Evolutionary conservation across 2,329 filamentous ascomycete species (phyloP).

Genomic region (Fusarium sp.): DNA sequence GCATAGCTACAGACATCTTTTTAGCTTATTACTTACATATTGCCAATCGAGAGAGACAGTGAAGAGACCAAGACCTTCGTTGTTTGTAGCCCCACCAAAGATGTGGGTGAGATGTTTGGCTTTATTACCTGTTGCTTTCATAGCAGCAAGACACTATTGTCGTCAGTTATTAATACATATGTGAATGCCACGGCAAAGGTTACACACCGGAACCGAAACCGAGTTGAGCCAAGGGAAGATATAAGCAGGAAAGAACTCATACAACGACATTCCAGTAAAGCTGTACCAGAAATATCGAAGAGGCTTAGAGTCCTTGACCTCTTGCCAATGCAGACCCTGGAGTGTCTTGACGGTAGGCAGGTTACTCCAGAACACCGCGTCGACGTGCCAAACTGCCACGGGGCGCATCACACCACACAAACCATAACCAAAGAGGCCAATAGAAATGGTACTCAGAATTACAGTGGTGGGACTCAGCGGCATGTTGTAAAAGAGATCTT

Average conservation of each 20-base stretch:
- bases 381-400: conserved; percentile 65
- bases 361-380: conserved; percentile 67
- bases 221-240: conserved; percentile 67
- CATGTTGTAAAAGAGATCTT: conserved; percentile 64
- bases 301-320: conserved; percentile 61
- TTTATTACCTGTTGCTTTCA: conserved; percentile 60
- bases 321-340: conserved; percentile 65
- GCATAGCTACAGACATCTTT: accelerated
- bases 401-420: conserved; percentile 64
- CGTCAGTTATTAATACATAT: not conserved
- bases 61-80: conserved; percentile 64
- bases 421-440: conserved; percentile 66
- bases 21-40: conserved; percentile 54
- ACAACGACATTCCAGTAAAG: conserved; percentile 60
- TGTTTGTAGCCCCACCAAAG: conserved; percentile 63
- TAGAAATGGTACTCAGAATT: conserved; percentile 62
- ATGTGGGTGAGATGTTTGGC: conserved; percentile 58
- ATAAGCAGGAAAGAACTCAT: conserved; percentile 66
- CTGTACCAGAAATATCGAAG: conserved; percentile 64
- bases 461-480: conserved; percentile 59
- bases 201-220: conserved; percentile 58
- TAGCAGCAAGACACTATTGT: conserved; percentile 59
- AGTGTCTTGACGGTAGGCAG: conserved; percentile 65
- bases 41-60: conserved; percentile 65
- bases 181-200: accelerated